These are phyloP conservation scores for Mucor sp. DNA, from an alignment of 371 early-diverging fungal genomes.

Conservation along the genomic window DNA sequence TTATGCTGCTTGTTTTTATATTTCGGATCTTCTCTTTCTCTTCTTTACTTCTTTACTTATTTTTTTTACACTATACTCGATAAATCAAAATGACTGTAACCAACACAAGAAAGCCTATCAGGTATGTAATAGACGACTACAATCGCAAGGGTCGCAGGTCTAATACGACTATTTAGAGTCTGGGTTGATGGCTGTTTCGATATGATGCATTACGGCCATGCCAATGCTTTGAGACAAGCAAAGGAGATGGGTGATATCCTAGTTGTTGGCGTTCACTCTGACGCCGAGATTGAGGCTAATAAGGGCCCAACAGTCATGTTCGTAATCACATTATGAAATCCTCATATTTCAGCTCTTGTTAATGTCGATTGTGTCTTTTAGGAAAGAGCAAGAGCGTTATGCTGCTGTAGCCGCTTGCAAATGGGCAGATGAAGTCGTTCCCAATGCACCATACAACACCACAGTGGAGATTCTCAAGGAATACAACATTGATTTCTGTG, in stretches of 20 bases:
- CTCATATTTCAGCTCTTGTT: too few species aligned
- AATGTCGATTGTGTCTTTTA: too few species aligned
- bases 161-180: constrained; percentile 39
- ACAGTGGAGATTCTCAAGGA: constrained; percentile 79
- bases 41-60: not conserved
- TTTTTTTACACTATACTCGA: not conserved
- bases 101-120: constrained; percentile 23
- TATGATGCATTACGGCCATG: constrained; percentile 96
- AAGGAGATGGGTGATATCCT: constrained; percentile 90
- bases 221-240: constrained; percentile 95
- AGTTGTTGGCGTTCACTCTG: constrained; percentile 97
- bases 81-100: constrained; percentile 11
- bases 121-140: not conserved
- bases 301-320: constrained; percentile 97
- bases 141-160: not conserved
- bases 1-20: not conserved
- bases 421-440: constrained; percentile 95
- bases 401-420: constrained; percentile 95
- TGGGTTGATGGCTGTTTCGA: constrained; percentile 97
- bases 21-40: not conserved
- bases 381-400: constrained; percentile 93
- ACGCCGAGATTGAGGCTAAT: constrained; percentile 86
- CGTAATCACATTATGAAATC: too few species aligned
- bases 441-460: constrained; percentile 93
- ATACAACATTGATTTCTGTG: constrained; percentile 89